phyloP scores from a whole-genome alignment of 2,329 filamentous ascomycete genomes.

The Xylaria sp. region DNA sequence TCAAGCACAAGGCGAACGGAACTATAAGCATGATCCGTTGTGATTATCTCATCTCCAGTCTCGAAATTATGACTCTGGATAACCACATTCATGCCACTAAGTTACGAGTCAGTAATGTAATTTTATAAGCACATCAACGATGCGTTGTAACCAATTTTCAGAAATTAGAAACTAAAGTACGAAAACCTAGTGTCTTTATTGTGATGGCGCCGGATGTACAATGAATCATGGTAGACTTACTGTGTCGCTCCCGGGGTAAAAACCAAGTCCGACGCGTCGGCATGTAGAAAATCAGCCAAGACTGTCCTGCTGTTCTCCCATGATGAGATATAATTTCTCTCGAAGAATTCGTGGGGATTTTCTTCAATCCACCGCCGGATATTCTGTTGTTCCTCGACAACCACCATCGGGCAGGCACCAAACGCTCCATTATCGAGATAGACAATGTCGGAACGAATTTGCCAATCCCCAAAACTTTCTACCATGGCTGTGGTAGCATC shows the following conservation, averaged over 20 bases:
- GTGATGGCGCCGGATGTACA: too few species aligned
- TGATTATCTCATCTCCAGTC: constrained; percentile 28
- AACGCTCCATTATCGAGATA: constrained; percentile 28
- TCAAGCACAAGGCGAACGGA: constrained; percentile 24
- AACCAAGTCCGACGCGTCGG: constrained; percentile 1
- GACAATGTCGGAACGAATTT: constrained; percentile 26
- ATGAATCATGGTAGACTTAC: not conserved
- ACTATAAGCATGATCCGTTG: constrained; percentile 30
- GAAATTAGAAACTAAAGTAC: too few species aligned
- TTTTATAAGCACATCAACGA: too few species aligned
- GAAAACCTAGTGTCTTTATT: too few species aligned
- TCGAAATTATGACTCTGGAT: constrained; percentile 24
- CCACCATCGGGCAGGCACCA: constrained; percentile 23
- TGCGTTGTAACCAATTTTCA: not conserved
- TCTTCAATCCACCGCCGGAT: constrained; percentile 27
- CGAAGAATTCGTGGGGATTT: constrained; percentile 28
- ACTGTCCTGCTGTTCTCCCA: constrained; percentile 21
- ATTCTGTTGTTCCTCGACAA: constrained; percentile 22
- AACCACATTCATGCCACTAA: constrained; percentile 30
- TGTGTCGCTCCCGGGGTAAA: constrained; percentile 23
- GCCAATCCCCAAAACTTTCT: constrained; percentile 28
- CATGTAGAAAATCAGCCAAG: constrained; percentile 21
- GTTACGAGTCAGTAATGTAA: not conserved
- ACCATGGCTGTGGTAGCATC: constrained; percentile 28
- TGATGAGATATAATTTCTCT: constrained; percentile 29